These are phyloP conservation scores for Fraxinus nigra DNA, from an alignment of 305 asterid genomes.

Conservation along the genomic window DNA sequence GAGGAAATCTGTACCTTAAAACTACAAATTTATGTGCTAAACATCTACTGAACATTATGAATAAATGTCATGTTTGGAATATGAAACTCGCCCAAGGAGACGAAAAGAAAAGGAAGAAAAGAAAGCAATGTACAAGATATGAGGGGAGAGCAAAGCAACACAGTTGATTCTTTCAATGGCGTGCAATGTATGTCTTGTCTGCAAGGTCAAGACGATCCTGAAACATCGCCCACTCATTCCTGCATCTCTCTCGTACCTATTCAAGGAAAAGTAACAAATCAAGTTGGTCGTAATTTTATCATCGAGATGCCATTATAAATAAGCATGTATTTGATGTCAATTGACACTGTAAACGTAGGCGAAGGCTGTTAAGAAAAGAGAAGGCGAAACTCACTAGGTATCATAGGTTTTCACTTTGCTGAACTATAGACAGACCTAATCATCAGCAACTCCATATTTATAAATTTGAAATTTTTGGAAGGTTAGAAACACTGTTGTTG, in stretches of 20 bases:
- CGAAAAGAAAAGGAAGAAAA: not conserved
- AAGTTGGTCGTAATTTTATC: not conserved
- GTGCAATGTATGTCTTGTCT: constrained; percentile 57
- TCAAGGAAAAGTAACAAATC: not conserved
- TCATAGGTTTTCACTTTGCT: too few relatives aligned
- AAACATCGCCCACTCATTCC: constrained; percentile 69
- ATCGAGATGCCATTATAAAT: not conserved
- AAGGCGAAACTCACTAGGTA: too few relatives aligned
- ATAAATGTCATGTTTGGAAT: not conserved
- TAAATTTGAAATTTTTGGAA: not conserved
- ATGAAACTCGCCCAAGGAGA: constrained; percentile 7
- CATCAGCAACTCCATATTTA: not conserved
- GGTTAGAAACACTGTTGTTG: not conserved
- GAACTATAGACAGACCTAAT: too few relatives aligned
- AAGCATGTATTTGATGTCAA: not conserved
- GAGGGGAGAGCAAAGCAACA: constrained; percentile 1
- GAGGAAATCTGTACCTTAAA: not conserved
- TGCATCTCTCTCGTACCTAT: constrained; percentile 76
- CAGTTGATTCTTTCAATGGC: constrained; percentile 31
- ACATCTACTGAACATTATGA: not conserved
- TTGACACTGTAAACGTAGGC: not conserved
- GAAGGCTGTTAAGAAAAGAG: too few relatives aligned
- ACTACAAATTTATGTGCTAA: not conserved
- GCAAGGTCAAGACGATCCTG: constrained; percentile 74
- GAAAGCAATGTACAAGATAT: constrained; percentile 41